phyloP scores from a whole-genome alignment of 345 rosid species.

The Firmiana major region DNA sequence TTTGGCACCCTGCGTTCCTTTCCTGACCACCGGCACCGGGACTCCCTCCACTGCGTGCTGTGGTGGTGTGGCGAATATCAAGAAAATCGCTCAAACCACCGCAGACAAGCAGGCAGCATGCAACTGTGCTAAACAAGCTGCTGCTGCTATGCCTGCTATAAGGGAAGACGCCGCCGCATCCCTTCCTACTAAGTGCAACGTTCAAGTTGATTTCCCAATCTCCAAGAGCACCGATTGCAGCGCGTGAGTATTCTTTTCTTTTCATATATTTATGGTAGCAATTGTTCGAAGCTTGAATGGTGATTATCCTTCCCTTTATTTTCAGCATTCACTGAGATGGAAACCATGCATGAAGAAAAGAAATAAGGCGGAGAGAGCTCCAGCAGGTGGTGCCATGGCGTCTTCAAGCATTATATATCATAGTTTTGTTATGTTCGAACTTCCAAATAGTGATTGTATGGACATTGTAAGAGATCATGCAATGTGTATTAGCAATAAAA shows the following conservation, averaged over 20 bases:
- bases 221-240: neutral
- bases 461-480: neutral
- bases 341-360: neutral
- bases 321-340: neutral
- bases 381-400: neutral
- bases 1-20: no score
- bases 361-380: neutral
- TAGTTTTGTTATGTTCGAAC: neutral
- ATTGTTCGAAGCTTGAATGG: no score
- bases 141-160: neutral
- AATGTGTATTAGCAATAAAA: neutral
- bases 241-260: no score
- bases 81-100: neutral
- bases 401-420: neutral
- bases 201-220: constrained; percentile 11
- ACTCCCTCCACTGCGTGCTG: no score
- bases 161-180: constrained; percentile 21
- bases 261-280: no score
- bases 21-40: no score
- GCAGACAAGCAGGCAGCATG: constrained; percentile 25
- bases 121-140: constrained; percentile 18
- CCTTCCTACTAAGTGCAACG: constrained; percentile 18
- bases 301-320: no score
- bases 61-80: neutral
- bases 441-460: neutral